phyloP scores from a whole-genome alignment of 2,329 filamentous ascomycete species.

The Neobulgaria alba region DNA sequence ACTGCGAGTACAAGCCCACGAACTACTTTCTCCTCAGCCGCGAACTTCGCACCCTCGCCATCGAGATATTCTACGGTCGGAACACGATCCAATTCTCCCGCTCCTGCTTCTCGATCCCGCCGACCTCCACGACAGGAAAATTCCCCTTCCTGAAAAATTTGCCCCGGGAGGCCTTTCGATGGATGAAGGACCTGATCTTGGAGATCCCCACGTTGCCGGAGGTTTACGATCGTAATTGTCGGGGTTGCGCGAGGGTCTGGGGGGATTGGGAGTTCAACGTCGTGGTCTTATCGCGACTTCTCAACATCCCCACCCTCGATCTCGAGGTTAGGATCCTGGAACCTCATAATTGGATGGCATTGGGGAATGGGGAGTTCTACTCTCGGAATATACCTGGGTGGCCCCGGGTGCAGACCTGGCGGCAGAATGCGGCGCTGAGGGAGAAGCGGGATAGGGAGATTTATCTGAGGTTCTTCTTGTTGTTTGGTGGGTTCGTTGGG shows the following conservation, averaged over 20 bases:
- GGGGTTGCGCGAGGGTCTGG: background rate
- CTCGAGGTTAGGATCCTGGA: too few species aligned
- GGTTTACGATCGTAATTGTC: background rate
- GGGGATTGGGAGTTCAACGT: conserved; percentile 1
- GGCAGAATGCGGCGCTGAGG: background rate
- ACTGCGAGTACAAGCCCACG: conserved; percentile 1
- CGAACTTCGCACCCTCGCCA: background rate
- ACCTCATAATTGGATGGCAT: too few species aligned
- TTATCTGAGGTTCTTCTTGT: background rate
- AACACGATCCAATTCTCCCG: conserved; percentile 1
- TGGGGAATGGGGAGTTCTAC: too few species aligned
- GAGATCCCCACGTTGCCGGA: too few species aligned
- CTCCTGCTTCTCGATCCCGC: background rate
- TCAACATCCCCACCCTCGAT: too few species aligned
- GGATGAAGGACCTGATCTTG: background rate
- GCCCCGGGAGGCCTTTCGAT: background rate
- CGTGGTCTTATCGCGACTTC: too few species aligned
- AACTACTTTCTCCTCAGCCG: conserved; percentile 2
- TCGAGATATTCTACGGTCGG: conserved; percentile 1
- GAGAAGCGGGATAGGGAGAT: conserved; percentile 1
- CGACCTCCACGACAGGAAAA: background rate
- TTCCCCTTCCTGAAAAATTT: background rate
- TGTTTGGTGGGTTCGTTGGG: background rate
- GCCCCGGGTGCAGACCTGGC: background rate
- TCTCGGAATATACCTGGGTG: too few species aligned